phyloP scores from a whole-genome alignment of 192 early-diverging fungal species.

The Umbelopsis vinacea region DNA sequence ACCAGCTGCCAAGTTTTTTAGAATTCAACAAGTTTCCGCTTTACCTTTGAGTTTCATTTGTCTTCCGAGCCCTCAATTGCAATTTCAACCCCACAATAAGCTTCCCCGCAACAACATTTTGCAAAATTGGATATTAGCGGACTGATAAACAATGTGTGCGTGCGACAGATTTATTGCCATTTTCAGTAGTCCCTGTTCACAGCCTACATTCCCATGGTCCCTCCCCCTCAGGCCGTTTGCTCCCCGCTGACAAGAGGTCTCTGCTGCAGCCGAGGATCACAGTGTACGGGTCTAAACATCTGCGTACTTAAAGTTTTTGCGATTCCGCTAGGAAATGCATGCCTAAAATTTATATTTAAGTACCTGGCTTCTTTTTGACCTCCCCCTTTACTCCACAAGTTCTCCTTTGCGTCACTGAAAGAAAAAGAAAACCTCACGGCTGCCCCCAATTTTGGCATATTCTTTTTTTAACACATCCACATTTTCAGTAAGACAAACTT shows the following conservation, averaged over 20 bases:
- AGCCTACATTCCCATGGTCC: too few relatives aligned
- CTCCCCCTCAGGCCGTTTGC: too few relatives aligned
- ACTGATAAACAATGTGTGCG: too few relatives aligned
- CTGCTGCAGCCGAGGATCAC: neutral
- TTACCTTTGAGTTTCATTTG: constrained; percentile 9
- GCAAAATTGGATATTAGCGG: constrained; percentile 2
- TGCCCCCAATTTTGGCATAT: neutral
- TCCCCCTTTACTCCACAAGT: neutral
- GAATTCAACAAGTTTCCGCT: too few relatives aligned
- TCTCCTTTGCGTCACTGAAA: neutral
- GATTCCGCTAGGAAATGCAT: too few relatives aligned
- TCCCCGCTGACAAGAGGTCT: neutral
- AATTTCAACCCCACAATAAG: neutral
- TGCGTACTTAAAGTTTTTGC: neutral
- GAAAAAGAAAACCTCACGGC: neutral
- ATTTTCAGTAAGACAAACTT: neutral
- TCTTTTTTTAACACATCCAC: too few relatives aligned
- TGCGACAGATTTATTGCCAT: too few relatives aligned
- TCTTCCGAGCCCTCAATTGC: neutral
- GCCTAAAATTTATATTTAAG: too few relatives aligned
- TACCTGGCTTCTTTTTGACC: neutral
- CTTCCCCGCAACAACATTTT: constrained; percentile 9
- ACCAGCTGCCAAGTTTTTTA: too few relatives aligned
- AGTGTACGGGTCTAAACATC: neutral
- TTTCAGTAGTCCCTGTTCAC: too few relatives aligned